Evolutionary conservation across 148 eudicot species (phyloP), one percentile per base, ranked within the genome.

Genomic region (Camellia lanceoleosa): DNA sequence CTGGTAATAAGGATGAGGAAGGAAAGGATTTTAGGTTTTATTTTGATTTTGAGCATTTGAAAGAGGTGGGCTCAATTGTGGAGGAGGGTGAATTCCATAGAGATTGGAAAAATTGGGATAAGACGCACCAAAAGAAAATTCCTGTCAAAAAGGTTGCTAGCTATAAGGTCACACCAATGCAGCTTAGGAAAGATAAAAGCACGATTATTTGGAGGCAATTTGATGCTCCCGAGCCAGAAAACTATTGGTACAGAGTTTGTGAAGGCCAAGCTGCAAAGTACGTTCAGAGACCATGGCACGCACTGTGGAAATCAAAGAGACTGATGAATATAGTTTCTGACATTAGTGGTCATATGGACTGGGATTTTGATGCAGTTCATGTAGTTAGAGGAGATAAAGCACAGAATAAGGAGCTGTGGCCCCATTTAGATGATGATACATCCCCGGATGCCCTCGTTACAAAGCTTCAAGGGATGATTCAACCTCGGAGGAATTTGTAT

Each of bases 301-400:
- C 97, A 0, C 73, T 96, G 13, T 96, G 99, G 99, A 96, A 96
- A 87, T 96, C 99, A 44, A 96, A 96, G 94, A 87, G 99, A 84
- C 86, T 96, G 59, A 96, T 96, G 99, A 96, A 93, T 71, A 93
- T 96, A 80, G 99, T 96, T 54, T 85, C 98, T 19, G 99, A 84
- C 30, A 96, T 96, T 73, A 92, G 98, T 75, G 99, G 99, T 52
- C 86, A 82, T 52, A 87, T 96, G 98, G 98, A 96, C 81, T 96
- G 99, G 99, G 98, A 93, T 83, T 93, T 92, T 5, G 99, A 96
- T 83, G 92, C 97, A 0, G 94, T 93, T 73, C 99, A 96, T 78
- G 98, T 96, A 76, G 97, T 96, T 59, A 85, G 99, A 66, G 99
- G 98, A 42, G 93, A 89, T 71, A 96, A 96, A 82, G 97, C 99